Evolutionary conservation across 176 grass and related monocot genomes (phyloP).

Genomic region (Carex littledalei): DNA sequence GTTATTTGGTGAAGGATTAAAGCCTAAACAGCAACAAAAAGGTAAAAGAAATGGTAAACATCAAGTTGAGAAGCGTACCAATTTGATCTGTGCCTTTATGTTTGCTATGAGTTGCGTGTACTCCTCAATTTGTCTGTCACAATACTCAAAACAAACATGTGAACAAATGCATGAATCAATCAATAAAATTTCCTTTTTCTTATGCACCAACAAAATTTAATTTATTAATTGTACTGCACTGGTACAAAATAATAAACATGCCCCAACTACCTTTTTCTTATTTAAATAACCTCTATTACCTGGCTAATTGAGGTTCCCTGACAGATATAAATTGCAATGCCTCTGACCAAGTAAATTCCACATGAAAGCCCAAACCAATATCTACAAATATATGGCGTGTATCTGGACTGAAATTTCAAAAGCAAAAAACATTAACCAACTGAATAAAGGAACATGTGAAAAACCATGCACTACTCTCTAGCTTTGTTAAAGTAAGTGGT

Average conservation of each 20-base stretch:
- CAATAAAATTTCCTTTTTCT: not conserved
- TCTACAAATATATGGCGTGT: constrained; percentile 84
- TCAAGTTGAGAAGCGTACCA: constrained; percentile 37
- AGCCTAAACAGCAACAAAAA: not conserved
- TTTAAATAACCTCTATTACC: constrained; percentile 30
- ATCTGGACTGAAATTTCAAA: constrained; percentile 42
- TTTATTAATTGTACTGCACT: not conserved
- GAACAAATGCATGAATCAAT: not conserved
- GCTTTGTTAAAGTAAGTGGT: not conserved
- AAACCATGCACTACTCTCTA: not conserved
- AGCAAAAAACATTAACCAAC: not conserved
- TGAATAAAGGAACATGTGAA: constrained; percentile 1
- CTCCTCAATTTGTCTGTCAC: constrained; percentile 86
- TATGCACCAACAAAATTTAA: not conserved
- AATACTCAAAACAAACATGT: constrained; percentile 6
- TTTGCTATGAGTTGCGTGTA: constrained; percentile 71
- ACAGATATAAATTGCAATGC: constrained; percentile 86
- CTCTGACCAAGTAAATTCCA: constrained; percentile 91
- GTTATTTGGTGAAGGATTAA: not conserved
- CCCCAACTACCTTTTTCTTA: not conserved
- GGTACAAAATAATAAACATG: not conserved
- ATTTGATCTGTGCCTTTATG: constrained; percentile 86
- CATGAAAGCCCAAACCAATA: constrained; percentile 88
- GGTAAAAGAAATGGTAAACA: not conserved
- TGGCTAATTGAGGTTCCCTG: constrained; percentile 58